Evolutionary conservation across 257 asterid genomes (phyloP).

Genomic region (Nicotiana obtusifolia): DNA sequence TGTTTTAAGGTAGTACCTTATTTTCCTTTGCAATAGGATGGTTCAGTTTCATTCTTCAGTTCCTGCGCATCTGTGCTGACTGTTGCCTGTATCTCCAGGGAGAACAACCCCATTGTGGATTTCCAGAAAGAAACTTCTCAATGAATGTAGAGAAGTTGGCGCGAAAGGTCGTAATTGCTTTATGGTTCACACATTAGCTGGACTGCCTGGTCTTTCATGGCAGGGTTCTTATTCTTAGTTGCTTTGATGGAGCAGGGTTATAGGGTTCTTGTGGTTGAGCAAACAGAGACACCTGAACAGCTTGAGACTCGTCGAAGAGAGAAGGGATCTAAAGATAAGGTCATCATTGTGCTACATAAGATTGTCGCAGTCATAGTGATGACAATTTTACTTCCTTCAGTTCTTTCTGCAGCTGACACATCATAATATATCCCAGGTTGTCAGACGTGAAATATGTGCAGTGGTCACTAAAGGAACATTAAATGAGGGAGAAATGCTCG

Average conservation of each 20-base stretch:
- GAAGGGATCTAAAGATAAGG: constrained; percentile 92
- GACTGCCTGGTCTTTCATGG: constrained; percentile 9
- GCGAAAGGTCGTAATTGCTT: constrained; percentile 51
- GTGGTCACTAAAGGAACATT: constrained; percentile 92
- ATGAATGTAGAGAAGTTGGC: constrained; percentile 84
- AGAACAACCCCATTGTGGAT: constrained; percentile 99
- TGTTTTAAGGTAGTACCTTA: background rate
- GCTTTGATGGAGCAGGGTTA: constrained; percentile 60
- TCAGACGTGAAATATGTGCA: constrained; percentile 89
- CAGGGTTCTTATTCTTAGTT: constrained; percentile 8
- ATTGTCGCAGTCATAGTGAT: background rate
- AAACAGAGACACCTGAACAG: constrained; percentile 97
- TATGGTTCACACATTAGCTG: background rate
- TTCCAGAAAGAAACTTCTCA: constrained; percentile 94
- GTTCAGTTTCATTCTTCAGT: background rate
- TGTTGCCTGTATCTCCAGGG: constrained; percentile 50
- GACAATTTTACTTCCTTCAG: background rate
- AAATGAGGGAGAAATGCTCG: constrained; percentile 82
- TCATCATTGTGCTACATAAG: constrained; percentile 18
- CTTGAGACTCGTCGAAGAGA: constrained; percentile 88
- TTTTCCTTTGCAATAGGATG: background rate
- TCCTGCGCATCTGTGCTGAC: background rate
- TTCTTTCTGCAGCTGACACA: constrained; percentile 16
- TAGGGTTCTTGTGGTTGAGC: constrained; percentile 96
- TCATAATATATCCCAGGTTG: constrained; percentile 50